Evolutionary conservation across 169 alveolate genomes (phyloP).

Genomic region (Cryptosporidium meleagridis): DNA sequence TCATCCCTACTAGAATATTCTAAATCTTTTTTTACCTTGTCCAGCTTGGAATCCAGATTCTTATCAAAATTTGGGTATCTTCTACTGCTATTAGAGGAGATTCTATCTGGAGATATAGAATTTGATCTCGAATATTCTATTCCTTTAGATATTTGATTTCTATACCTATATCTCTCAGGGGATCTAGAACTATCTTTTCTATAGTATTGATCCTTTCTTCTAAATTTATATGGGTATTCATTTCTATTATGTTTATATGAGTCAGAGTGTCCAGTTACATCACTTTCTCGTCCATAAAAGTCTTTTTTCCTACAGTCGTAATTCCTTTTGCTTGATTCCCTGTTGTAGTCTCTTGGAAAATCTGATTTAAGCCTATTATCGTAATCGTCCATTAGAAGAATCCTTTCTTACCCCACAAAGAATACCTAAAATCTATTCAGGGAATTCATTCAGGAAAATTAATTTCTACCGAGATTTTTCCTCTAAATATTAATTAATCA

Average conservation of each 20-base stretch:
- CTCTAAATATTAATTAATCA: not conserved
- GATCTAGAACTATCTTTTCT: not conserved
- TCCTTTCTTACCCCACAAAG: not conserved
- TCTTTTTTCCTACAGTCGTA: not conserved
- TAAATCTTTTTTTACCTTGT: constrained; percentile 86
- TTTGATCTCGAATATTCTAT: not conserved
- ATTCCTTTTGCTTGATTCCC: not conserved
- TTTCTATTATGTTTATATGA: not conserved
- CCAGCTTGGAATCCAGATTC: constrained; percentile 82
- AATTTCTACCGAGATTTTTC: not conserved
- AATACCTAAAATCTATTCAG: not conserved
- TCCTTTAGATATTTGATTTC: not conserved
- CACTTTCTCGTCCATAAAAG: not conserved
- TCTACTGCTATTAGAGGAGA: not conserved
- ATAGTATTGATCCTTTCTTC: not conserved
- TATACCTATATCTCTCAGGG: not conserved
- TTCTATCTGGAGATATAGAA: not conserved
- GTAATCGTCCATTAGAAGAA: not conserved
- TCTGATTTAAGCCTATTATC: not conserved
- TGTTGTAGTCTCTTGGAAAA: not conserved
- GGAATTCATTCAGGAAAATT: not conserved
- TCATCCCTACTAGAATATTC: constrained; percentile 98
- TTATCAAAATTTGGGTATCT: not conserved
- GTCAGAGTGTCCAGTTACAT: not conserved
- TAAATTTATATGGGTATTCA: not conserved